Conservation (phyloP, 2,329 filamentous ascomycete genomes). For the Cladophialophora carrionii region DNA sequence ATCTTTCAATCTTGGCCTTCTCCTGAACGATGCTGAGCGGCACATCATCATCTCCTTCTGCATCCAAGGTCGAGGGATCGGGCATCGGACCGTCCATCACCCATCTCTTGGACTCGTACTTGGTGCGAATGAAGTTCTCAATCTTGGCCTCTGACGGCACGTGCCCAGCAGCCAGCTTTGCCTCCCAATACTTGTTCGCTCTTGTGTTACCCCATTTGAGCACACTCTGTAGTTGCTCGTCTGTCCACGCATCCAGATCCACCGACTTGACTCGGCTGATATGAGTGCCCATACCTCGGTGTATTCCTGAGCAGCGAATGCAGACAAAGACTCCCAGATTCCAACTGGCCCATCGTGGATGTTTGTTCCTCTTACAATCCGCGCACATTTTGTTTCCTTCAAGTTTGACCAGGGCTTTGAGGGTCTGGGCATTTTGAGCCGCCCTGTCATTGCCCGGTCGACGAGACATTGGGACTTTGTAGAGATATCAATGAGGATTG, state of each 20-base stretch:
- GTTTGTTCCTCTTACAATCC: constrained; percentile 99
- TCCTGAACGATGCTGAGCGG: constrained; percentile 70
- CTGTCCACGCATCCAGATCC: constrained; percentile 96
- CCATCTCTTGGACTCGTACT: constrained; percentile 98
- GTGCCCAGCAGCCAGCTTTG: constrained; percentile 87
- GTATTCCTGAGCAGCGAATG: constrained; percentile 97
- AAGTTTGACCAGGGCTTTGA: constrained; percentile 92
- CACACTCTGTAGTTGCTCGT: constrained; percentile 93
- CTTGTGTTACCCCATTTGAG: constrained; percentile 93
- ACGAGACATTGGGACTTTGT: constrained; percentile 28
- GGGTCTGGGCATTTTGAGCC: constrained; percentile 88
- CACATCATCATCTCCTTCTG: constrained; percentile 81
- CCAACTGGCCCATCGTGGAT: constrained; percentile 98
- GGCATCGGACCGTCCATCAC: constrained; percentile 97
- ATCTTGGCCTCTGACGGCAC: constrained; percentile 97
- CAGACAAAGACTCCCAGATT: constrained; percentile 97
- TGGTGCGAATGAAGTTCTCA: constrained; percentile 98
- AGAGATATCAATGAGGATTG: neutral
- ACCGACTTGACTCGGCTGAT: constrained; percentile 98
- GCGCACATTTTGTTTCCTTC: constrained; percentile 96
- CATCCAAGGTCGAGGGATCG: constrained; percentile 84
- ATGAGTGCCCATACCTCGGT: constrained; percentile 98
- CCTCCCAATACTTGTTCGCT: constrained; percentile 98
- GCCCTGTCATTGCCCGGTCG: constrained; percentile 69
- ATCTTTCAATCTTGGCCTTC: constrained; percentile 69